Base-by-base conservation (phyloP, 1,284 basidiomycete genomes). In the Leccinum subrobustum region DNA sequence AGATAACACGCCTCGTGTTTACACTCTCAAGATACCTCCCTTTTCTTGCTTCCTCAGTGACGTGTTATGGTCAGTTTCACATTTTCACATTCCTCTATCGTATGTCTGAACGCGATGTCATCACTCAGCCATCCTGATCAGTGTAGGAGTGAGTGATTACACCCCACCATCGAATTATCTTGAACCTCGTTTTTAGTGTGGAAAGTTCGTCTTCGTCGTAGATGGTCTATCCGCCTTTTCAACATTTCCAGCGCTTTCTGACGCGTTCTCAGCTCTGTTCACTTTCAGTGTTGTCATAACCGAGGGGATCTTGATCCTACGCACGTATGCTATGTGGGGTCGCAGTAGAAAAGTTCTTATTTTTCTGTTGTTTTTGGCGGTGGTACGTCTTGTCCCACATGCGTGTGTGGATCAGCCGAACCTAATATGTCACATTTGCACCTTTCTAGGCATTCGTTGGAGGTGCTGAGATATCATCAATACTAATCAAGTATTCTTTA, bases 301-400 rank as follows among this genome's bases (percentile, higher is more conserved):
- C 0, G 42, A 44, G 42, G 42, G 42, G 18, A 44, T 44, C 9
- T 44, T 44, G 42, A 44, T 44, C 18, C 54, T 69, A 6, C 70
- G 69, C 29, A 73, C 69, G 25, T 70, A 71, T 27, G 63, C 72
- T 12, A 53, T 72, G 48, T 70, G 70, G 69, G 57, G 54, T 57
- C 64, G 64, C 23, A 73, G 56, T 42, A 64, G 42, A 58, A 62
- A 37, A 6, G 29, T 70, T 3, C 69, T 70, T 1, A 3, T 53
- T 11, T 56, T 70, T 42, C 61, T 73, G 4, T 14, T 73, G 20
- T 25, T 55, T 33, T 52, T 71, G 56, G 65, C 61, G 4, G 67
- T 6, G 29, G 69, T 71, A 27, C 56, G 67, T 57, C 27, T 31
- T 39, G 25, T 54, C 37, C 44, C 2, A 11, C 5, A 18, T 11